phyloP scores from a whole-genome alignment of 805 yeast genomes.

The Saturnispora sekii region DNA sequence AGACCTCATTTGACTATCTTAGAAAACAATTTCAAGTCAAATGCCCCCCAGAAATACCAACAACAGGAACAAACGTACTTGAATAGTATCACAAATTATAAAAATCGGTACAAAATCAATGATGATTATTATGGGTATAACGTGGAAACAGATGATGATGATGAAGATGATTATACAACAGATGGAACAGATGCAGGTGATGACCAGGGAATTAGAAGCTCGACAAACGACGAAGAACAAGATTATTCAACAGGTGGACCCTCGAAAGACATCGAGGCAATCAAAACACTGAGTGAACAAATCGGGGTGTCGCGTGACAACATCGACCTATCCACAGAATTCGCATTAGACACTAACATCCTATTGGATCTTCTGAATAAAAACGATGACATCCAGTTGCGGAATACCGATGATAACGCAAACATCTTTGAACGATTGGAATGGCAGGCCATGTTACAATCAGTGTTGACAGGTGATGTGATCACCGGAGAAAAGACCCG shows the following conservation, averaged over 20 bases:
- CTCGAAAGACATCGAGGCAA: constrained; percentile 21
- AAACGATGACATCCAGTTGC: constrained; percentile 29
- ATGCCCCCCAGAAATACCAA: constrained; percentile 32
- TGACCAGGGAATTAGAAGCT: constrained; percentile 3
- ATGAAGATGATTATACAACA: constrained; percentile 21
- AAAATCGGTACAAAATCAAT: constrained; percentile 25
- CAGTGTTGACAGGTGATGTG: constrained; percentile 92
- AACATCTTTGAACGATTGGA: constrained; percentile 66
- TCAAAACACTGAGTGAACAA: constrained; percentile 24
- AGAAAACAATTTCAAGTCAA: constrained; percentile 25
- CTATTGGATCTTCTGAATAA: constrained; percentile 24
- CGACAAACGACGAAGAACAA: constrained; percentile 2
- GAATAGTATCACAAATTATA: constrained; percentile 31
- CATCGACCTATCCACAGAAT: constrained; percentile 27
- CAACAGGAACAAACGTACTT: constrained; percentile 47
- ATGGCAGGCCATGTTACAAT: constrained; percentile 91
- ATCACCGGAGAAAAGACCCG: constrained; percentile 82
- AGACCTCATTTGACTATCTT: constrained; percentile 25
- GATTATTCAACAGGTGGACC: constrained; percentile 14
- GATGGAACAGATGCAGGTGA: constrained; percentile 25
- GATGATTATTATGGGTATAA: constrained; percentile 49
- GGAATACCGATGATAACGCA: constrained; percentile 20
- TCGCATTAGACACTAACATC: constrained; percentile 28
- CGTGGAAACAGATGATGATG: constrained; percentile 26
- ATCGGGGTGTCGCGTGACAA: constrained; percentile 26